Conservation (phyloP, 192 early-diverging fungal genomes). For the Phycomyces nitens region DNA sequence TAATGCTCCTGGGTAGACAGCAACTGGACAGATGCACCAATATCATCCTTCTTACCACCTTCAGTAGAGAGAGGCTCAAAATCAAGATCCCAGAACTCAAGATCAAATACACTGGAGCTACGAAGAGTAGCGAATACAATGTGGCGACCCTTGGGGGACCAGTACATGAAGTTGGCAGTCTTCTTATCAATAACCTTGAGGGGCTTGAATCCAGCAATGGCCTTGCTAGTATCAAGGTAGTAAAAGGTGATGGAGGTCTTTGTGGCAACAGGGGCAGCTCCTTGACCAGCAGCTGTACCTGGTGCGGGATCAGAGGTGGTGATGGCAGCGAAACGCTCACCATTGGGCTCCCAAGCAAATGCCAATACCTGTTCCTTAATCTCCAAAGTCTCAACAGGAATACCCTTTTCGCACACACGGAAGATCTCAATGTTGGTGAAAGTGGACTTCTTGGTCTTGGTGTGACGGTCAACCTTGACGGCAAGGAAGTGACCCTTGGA, state of each 20-base stretch:
- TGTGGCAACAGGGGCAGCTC: conserved; percentile 45
- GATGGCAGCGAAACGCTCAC: conserved; percentile 88
- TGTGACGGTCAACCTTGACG: conserved; percentile 87
- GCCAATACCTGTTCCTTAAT: conserved; percentile 76
- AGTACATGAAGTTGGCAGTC: conserved; percentile 77
- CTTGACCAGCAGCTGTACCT: conserved; percentile 51
- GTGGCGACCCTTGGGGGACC: conserved; percentile 97
- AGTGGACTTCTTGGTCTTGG: conserved; percentile 88
- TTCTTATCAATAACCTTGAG: conserved; percentile 83
- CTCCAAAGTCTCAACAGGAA: conserved; percentile 97
- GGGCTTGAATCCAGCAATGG: conserved; percentile 70
- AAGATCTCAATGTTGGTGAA: conserved; percentile 95
- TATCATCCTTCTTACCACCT: conserved; percentile 52
- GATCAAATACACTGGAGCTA: conserved; percentile 65
- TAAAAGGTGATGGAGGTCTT: conserved; percentile 81
- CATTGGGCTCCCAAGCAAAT: conserved; percentile 96
- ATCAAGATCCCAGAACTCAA: conserved; percentile 94
- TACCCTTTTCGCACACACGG: conserved; percentile 83
- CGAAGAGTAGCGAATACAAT: conserved; percentile 83
- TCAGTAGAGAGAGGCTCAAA: conserved; percentile 57
- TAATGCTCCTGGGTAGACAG: conserved; percentile 87
- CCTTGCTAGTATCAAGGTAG: conserved; percentile 71
- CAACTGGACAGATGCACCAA: conserved; percentile 54
- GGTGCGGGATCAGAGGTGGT: conserved; percentile 66
- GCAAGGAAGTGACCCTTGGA: conserved; percentile 83